Conservation (phyloP, 2,329 filamentous ascomycete genomes). For the Cladobotryum mycophilum region DNA sequence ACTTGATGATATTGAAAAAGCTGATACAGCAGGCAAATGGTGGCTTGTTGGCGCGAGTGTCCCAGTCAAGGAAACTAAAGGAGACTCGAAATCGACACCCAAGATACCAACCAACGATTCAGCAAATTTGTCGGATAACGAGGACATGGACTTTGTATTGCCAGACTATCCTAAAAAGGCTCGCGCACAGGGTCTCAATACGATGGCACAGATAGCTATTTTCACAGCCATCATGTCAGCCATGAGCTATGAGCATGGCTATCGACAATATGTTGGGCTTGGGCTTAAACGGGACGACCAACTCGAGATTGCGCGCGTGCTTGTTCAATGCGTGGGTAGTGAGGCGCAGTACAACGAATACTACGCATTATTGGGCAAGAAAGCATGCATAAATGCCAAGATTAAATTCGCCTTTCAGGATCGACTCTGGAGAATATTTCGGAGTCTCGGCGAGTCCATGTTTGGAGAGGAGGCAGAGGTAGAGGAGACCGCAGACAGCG, state of each 20-base stretch:
- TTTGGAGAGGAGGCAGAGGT: constrained; percentile 56
- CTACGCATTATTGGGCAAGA: constrained; percentile 78
- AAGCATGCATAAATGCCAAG: constrained; percentile 67
- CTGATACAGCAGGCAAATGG: constrained; percentile 90
- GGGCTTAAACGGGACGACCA: constrained; percentile 81
- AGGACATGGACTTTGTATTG: constrained; percentile 43
- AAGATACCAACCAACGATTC: constrained; percentile 15
- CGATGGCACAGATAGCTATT: constrained; percentile 79
- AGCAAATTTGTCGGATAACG: constrained; percentile 31
- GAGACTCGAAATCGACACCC: constrained; percentile 14
- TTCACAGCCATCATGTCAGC: constrained; percentile 88
- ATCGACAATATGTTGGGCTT: constrained; percentile 72
- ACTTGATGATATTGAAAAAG: constrained; percentile 73
- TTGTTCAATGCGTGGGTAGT: constrained; percentile 79
- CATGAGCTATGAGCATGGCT: constrained; percentile 75
- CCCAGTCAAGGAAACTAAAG: constrained; percentile 33
- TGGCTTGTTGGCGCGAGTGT: constrained; percentile 98
- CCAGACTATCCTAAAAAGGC: constrained; percentile 70
- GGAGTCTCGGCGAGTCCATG: constrained; percentile 73
- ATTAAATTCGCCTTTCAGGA: constrained; percentile 83
- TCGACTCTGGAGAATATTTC: constrained; percentile 79
- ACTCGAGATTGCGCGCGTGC: constrained; percentile 77
- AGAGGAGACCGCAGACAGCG: constrained; percentile 41
- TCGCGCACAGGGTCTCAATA: constrained; percentile 77
- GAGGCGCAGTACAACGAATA: constrained; percentile 88